Base-by-base conservation (phyloP, 805 yeast genomes). In the Metschnikowia kunwiensis region DNA sequence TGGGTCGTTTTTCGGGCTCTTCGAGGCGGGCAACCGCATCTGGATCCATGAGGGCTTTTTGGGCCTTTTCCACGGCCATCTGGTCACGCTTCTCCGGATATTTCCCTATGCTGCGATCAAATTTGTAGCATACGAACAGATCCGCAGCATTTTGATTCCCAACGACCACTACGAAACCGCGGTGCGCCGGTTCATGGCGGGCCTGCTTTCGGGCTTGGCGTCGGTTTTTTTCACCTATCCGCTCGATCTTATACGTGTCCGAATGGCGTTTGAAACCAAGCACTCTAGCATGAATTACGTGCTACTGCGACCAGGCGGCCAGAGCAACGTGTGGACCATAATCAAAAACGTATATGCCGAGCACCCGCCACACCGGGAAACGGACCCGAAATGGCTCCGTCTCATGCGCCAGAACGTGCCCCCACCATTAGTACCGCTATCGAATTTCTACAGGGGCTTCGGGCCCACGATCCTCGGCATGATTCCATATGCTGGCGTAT, bases 71-170 rank as follows among this genome's bases (percentile, higher is more conserved):
- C 96, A 91, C 53, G 98, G 98, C 26, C 98, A 93, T 58, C 86
- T 95, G 4, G 96, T 94, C 1, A 93, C 98, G 0, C 65, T 93
- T 33, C 60, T 89, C 27, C 72, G 98, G 44, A 86, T 93, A 3
- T 91, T 93, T 58, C 98, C 98, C 1, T 93, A 93, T 58, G 97
- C 98, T 4, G 96, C 96, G 8, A 85, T 93, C 53, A 93, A 93
- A 58, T 93, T 91, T 60, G 96, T 93, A 11, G 89, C 95, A 7
- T 93, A 93, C 60, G 98, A 93, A 62, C 97, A 93, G 60, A 78
- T 89, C 31, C 65, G 98, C 43, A 71, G 85, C 9, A 37, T 84
- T 1, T 60, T 93, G 42, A 93, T 93, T 34, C 96, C 96, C 3
- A 67, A 73, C 34, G 81, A 77, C 39, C 65, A 65, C 9, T 75